These are phyloP conservation scores for Lentithecium fluviatile DNA, from an alignment of 495 filamentous ascomycete species.

Conservation along the genomic window DNA sequence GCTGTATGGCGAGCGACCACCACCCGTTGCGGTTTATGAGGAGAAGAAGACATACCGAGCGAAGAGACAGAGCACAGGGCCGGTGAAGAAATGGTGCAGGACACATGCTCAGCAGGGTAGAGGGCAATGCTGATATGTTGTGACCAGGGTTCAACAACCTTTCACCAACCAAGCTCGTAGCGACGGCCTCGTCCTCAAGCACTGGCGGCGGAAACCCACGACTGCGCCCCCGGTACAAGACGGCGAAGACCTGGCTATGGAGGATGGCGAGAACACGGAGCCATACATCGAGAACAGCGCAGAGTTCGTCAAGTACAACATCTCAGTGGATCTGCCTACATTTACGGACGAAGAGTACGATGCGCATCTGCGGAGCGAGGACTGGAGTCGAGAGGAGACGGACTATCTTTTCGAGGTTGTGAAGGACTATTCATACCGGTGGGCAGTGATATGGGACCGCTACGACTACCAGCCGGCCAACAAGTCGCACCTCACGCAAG, in stretches of 20 bases:
- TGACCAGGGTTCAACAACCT: slow-evolving; percentile 40
- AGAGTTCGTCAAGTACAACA: slow-evolving; percentile 78
- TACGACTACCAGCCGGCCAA: slow-evolving; percentile 70
- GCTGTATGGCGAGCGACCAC: slow-evolving; percentile 64
- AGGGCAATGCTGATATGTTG: slow-evolving; percentile 46
- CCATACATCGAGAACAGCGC: slow-evolving; percentile 47
- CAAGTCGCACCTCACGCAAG: neutral
- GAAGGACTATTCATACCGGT: slow-evolving; percentile 77
- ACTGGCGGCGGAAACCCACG: slow-evolving; percentile 58
- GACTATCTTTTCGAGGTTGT: slow-evolving; percentile 79
- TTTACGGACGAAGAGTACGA: slow-evolving; percentile 89
- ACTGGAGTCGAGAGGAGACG: slow-evolving; percentile 91
- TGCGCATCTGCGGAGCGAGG: slow-evolving; percentile 62
- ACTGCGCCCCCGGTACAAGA: slow-evolving; percentile 31
- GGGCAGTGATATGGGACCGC: slow-evolving; percentile 88
- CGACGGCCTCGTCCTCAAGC: slow-evolving; percentile 60
- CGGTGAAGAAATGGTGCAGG: slow-evolving; percentile 15
- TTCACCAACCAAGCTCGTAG: slow-evolving; percentile 61
- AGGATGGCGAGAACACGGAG: slow-evolving; percentile 39
- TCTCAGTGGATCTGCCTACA: slow-evolving; percentile 67
- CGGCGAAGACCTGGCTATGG: slow-evolving; percentile 53
- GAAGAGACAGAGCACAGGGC: slow-evolving; percentile 31
- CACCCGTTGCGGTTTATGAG: slow-evolving; percentile 65
- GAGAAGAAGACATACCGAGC: slow-evolving; percentile 60
- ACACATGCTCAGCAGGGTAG: neutral